phyloP scores from a whole-genome alignment of 2,329 filamentous ascomycete species.

The Ceratocystis lukuohia region DNA sequence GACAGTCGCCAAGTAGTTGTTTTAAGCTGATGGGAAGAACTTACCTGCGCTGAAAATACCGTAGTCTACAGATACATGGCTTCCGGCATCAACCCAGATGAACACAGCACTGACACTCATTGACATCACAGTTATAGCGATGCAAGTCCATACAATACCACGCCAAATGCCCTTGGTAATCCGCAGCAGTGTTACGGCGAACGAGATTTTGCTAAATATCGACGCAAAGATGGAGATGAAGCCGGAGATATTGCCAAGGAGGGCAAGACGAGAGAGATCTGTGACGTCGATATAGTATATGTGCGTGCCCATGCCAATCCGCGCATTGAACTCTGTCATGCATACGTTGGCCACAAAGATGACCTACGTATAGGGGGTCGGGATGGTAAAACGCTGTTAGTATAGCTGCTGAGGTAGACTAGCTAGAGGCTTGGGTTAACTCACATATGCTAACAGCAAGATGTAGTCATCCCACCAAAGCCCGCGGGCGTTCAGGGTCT shows the following conservation, averaged over 20 bases:
- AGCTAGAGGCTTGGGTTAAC: conserved; percentile 17
- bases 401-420: not conserved
- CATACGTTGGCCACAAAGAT: conserved; percentile 19
- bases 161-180: conserved; percentile 21
- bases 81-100: conserved; percentile 20
- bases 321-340: conserved; percentile 16
- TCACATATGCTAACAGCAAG: conserved; percentile 23
- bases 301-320: conserved; percentile 20
- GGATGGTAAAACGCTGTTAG: not conserved
- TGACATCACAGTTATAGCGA: conserved; percentile 23
- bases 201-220: conserved; percentile 26
- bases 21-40: not conserved
- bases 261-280: conserved; percentile 3
- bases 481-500: conserved; percentile 21
- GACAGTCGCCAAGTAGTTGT: not conserved
- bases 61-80: conserved; percentile 15
- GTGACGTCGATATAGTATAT: conserved; percentile 16
- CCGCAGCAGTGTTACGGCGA: conserved; percentile 25
- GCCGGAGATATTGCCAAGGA: conserved; percentile 21
- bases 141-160: conserved; percentile 23
- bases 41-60: conserved; percentile 20
- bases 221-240: conserved; percentile 24
- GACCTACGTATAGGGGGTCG: not conserved
- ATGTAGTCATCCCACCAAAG: conserved; percentile 26
- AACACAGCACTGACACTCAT: conserved; percentile 22